Evolutionary conservation across 2,329 filamentous ascomycete genomes (phyloP).

Genomic region (Apiospora sp.): DNA sequence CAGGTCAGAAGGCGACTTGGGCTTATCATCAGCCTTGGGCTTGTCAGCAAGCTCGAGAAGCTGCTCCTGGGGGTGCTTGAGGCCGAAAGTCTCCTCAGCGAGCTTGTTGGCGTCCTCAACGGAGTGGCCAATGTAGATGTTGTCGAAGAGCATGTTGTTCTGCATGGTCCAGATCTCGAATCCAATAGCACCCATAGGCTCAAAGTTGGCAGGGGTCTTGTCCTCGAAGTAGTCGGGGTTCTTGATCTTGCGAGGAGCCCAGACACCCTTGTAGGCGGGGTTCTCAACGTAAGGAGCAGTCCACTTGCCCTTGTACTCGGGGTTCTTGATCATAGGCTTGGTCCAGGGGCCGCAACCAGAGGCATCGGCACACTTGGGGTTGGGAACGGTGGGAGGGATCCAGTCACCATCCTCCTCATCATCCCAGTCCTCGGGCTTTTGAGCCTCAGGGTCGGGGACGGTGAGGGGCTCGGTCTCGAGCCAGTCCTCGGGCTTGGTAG

Average conservation of each 20-base stretch:
- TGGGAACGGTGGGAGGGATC: conserved; percentile 87
- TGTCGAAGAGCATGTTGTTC: conserved; percentile 97
- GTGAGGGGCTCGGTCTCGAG: conserved; percentile 85
- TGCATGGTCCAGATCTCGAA: conserved; percentile 99
- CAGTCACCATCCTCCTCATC: conserved; percentile 99
- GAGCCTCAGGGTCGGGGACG: conserved; percentile 89
- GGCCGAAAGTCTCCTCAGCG: conserved; percentile 85
- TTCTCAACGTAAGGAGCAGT: conserved; percentile 92
- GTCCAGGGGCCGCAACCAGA: conserved; percentile 95
- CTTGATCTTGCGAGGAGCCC: conserved; percentile 93
- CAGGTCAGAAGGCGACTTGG: conserved; percentile 77
- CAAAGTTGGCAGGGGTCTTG: conserved; percentile 94
- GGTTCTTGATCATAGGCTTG: conserved; percentile 92
- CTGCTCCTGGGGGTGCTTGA: conserved; percentile 87
- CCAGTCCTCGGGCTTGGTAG: conserved; percentile 93
- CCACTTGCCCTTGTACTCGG: conserved; percentile 99
- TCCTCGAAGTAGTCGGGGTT: conserved; percentile 98
- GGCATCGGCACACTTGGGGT: conserved; percentile 93
- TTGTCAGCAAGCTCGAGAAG: conserved; percentile 79
- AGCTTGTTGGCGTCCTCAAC: conserved; percentile 90
- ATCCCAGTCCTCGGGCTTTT: conserved; percentile 99
- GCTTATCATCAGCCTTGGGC: conserved; percentile 74
- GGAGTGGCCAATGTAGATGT: conserved; percentile 99
- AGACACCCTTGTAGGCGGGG: conserved; percentile 95
- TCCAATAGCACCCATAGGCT: conserved; percentile 97